phyloP scores from a whole-genome alignment of 306 rosid genomes.

The Begonia fuchsioides region DNA sequence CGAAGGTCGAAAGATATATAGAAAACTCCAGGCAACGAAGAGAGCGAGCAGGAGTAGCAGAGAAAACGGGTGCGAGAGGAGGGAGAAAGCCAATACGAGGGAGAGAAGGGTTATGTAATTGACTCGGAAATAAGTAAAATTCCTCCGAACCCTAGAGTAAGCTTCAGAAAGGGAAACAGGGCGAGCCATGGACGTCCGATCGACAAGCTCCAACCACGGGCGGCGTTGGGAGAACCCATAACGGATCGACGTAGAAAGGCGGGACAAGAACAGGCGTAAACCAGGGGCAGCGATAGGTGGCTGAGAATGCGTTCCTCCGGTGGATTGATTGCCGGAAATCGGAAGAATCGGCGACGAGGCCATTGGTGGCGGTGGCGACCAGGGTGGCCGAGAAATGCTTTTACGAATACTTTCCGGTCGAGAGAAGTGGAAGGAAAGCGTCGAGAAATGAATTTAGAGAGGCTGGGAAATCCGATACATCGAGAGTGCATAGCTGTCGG shows the following conservation, averaged over 20 bases:
- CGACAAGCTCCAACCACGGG: constrained; percentile 69
- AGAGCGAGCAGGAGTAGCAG: constrained; percentile 49
- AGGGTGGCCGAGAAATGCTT: too few relatives aligned
- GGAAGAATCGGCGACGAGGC: constrained; percentile 47
- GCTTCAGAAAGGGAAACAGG: constrained; percentile 81
- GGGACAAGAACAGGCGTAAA: constrained; percentile 43
- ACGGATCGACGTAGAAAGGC: constrained; percentile 42
- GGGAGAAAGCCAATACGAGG: constrained; percentile 48
- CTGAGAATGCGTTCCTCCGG: constrained; percentile 19
- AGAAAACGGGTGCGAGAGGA: constrained; percentile 68
- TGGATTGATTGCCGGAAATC: constrained; percentile 21
- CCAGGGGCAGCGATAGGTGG: constrained; percentile 41
- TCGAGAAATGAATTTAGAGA: too few relatives aligned
- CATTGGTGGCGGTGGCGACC: constrained; percentile 18
- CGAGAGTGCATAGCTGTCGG: too few relatives aligned
- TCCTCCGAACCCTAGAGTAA: constrained; percentile 67
- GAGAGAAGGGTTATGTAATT: constrained; percentile 54
- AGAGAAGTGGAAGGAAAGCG: too few relatives aligned
- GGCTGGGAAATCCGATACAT: too few relatives aligned
- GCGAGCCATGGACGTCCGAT: constrained; percentile 57
- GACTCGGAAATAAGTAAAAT: constrained; percentile 70
- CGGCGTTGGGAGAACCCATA: constrained; percentile 67
- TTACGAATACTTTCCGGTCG: too few relatives aligned
- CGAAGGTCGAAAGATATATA: constrained; percentile 85
- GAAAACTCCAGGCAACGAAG: constrained; percentile 71